A percentile compares a stretch with the other conserved stretches of the same genome.
These are phyloP conservation scores for Volvox carteri DNA, from an alignment of 163 green algal species.

Conservation along the genomic window DNA sequence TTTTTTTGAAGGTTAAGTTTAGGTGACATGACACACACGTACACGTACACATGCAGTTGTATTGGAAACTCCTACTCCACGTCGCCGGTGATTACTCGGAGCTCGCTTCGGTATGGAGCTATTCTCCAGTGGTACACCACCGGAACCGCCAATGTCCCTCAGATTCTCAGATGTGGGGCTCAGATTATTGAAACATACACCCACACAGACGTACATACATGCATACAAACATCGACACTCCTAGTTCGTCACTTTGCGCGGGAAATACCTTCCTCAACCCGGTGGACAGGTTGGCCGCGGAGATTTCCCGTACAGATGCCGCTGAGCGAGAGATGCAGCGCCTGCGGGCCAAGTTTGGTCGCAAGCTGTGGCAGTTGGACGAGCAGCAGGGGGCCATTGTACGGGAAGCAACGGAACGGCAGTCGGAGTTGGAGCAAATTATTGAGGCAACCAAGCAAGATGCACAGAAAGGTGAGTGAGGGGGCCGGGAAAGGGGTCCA, in stretches of 20 bases:
- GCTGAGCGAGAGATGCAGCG: slow-evolving; percentile 57
- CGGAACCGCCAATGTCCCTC: too few relatives aligned
- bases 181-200: too few relatives aligned
- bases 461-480: slow-evolving; percentile 30
- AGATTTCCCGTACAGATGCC: slow-evolving; percentile 62
- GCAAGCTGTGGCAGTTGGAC: slow-evolving; percentile 60
- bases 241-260: neutral
- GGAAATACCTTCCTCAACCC: neutral
- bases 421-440: neutral
- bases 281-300: slow-evolving; percentile 50
- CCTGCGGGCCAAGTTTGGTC: slow-evolving; percentile 61
- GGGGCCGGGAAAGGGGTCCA: too few relatives aligned
- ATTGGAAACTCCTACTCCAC: too few relatives aligned
- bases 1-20: too few relatives aligned
- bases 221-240: neutral
- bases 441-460: slow-evolving; percentile 20
- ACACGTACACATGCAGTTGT: neutral
- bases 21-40: too few relatives aligned
- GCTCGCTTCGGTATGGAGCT: too few relatives aligned
- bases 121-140: too few relatives aligned
- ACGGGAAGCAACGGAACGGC: neutral
- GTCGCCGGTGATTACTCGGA: too few relatives aligned
- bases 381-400: slow-evolving; percentile 32
- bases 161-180: too few relatives aligned
- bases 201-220: neutral